Base-by-base conservation (phyloP, 176 grass and related monocot species). In the Alloteropsis semialata region DNA sequence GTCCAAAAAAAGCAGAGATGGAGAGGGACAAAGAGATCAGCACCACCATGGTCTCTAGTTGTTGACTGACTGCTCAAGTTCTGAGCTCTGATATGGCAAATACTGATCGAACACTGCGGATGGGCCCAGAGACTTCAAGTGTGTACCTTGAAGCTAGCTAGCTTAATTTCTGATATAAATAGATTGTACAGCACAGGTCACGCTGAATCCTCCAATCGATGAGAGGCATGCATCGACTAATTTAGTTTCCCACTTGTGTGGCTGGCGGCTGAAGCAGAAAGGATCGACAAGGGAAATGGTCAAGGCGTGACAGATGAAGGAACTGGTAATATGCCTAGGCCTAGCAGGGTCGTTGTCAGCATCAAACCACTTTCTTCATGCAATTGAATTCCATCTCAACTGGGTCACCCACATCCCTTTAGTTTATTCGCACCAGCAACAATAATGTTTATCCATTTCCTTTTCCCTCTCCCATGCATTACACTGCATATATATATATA, bases 341-440 rank as follows among this genome's bases (percentile, higher is more conserved):
- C n/a, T n/a, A n/a, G 42, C 8, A 70, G 68, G 24, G 75, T 80
- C 71, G 62, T 81, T 71, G 54, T 90, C 83, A 82, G 29, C 32
- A 56, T 80, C 82, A 76, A 82, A 46, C 82, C 25, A 44, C 2
- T 86, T 82, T 82, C 72, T 77, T 85, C 83, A 57, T 82, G 78
- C 34, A 76, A 81, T 72, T 76, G 82, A 81, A 75, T 21, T 77
- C 72, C 77, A 14, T 56, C 55, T 34, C 77, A 14, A 48, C 55
- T 34, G 10, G n/a, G 43, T 60, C 75, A 55, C 43, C 28, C 66
- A 12, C 41, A 41, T 0, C 51, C 43, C 15, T 33, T 80, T 18
- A 64, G 39, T 90, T 82, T 86, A 64, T 82, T 78, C 57, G 33
- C 65, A 51, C 58, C 44, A 21, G 44, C 54, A 28, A 19, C 32